Percentiles rank a stretch among this genome's conserved stretches.
phyloP scores from a whole-genome alignment of 768 basidiomycete genomes.

The Piloderma croceum region DNA sequence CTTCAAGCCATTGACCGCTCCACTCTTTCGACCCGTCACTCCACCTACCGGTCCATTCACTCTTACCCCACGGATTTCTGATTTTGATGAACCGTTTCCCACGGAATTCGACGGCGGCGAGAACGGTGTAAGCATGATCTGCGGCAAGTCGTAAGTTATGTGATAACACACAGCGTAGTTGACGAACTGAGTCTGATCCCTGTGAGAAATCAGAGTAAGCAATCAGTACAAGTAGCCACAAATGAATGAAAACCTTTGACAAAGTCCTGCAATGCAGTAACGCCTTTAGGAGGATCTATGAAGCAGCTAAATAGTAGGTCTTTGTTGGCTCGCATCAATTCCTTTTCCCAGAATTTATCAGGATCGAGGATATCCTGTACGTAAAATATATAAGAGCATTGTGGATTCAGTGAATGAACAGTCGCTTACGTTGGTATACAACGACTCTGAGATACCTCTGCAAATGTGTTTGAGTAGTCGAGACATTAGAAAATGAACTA shows the following conservation, averaged over 20 bases:
- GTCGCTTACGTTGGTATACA: no score
- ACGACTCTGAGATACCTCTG: no score
- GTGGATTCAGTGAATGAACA: no score
- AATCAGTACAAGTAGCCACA: constrained; percentile 13
- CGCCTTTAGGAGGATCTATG: no score
- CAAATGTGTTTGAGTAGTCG: no score
- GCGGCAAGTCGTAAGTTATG: no score
- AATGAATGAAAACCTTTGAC: not conserved
- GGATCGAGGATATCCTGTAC: constrained; percentile 43
- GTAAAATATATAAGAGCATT: not conserved
- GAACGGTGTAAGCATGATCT: constrained; percentile 46
- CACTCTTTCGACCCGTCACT: constrained; percentile 55
- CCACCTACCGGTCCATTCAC: constrained; percentile 47
- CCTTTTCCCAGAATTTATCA: constrained; percentile 50
- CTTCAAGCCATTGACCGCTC: constrained; percentile 45
- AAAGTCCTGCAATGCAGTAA: no score
- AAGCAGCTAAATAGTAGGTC: constrained; percentile 51
- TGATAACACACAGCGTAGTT: constrained; percentile 2
- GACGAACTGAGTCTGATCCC: constrained; percentile 7
- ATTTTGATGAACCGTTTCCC: constrained; percentile 45
- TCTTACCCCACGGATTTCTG: constrained; percentile 48
- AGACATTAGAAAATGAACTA: no score
- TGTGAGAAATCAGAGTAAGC: constrained; percentile 6
- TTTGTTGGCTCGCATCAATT: constrained; percentile 43
- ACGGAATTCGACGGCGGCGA: constrained; percentile 38